Base-by-base conservation (phyloP, 2,329 filamentous ascomycete species). In the Zasmidium cellare region DNA sequence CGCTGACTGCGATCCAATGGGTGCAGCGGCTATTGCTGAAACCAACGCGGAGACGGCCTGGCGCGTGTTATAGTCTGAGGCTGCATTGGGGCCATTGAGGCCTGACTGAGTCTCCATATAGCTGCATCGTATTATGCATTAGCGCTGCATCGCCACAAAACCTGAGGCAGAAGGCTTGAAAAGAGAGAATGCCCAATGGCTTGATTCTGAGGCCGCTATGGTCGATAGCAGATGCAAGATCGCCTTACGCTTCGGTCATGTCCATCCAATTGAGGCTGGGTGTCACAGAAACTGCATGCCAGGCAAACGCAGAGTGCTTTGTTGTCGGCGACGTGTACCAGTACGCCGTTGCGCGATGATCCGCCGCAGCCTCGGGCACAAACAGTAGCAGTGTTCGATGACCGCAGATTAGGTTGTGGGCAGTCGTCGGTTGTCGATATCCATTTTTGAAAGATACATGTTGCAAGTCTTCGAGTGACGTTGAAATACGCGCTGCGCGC, bases 31-130 rank as follows among this genome's bases (percentile, higher is more conserved):
- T 38, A 74, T 59, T 12, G 70, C 51, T 18, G 58, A 56, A 45
- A 72, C 61, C 41, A 71, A 60, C 9, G 62, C 60, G 19, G 69
- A 64, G 59, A 71, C 59, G 50, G 72, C 61, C 46, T 62, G 55
- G 20, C 67, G 61, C 23, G 59, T 49, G 20, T 25, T 46, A 45
- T 51, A 20, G 47, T 25, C 41, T 44, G 53, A 48, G 53, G 49
- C 46, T 19, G 49, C 48, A 48, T 19, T 35, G 53, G 35, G 45
- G 28, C 20, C 19, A 41, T 41, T 51, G 54, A 16, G 20, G 23
- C 35, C 20, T 20, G n/a, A n/a, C 3, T 31, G 25, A 44, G 22
- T 14, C 18, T 38, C 50, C 45, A 53, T 53, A n/a, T 47, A 22
- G 50, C 50, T 57, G 50, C 18, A n/a, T n/a, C 14, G 55, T 56